phyloP scores from a whole-genome alignment of 1,284 basidiomycete genomes.

The Puccinia coronata region DNA sequence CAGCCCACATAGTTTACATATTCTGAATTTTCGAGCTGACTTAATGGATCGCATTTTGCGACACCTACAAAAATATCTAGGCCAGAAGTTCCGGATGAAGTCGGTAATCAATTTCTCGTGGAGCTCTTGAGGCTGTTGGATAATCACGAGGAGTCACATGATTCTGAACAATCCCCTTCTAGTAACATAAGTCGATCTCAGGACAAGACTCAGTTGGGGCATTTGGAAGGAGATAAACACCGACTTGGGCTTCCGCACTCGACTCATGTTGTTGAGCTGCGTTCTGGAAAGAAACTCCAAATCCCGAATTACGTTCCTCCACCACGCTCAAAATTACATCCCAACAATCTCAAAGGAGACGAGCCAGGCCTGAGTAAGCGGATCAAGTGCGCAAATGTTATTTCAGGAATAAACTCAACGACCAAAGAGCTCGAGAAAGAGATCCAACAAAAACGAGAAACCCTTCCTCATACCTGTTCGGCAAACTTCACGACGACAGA shows the following conservation, averaged over 20 bases:
- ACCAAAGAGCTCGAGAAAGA: constrained; percentile 35
- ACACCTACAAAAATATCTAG: background rate
- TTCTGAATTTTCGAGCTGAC: background rate
- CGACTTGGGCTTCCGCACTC: background rate
- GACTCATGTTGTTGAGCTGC: constrained; percentile 1
- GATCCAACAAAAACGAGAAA: constrained; percentile 18
- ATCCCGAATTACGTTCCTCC: constrained; percentile 12
- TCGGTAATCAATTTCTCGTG: constrained; percentile 5
- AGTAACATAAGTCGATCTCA: background rate
- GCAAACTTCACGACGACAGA: background rate
- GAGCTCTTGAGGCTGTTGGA: constrained; percentile 32
- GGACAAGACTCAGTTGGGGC: background rate
- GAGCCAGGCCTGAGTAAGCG: background rate
- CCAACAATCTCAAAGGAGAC: background rate
- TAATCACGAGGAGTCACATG: background rate
- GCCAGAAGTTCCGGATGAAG: constrained; percentile 27
- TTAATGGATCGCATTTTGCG: background rate
- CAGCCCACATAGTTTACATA: background rate
- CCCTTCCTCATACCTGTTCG: background rate
- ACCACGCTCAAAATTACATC: background rate
- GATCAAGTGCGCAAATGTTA: background rate
- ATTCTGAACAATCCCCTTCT: background rate
- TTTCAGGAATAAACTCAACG: constrained; percentile 35
- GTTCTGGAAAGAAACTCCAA: background rate
- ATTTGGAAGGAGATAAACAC: background rate